Evolutionary conservation across 2,329 filamentous ascomycete genomes (phyloP).

Genomic region (Penicillium digitatum): DNA sequence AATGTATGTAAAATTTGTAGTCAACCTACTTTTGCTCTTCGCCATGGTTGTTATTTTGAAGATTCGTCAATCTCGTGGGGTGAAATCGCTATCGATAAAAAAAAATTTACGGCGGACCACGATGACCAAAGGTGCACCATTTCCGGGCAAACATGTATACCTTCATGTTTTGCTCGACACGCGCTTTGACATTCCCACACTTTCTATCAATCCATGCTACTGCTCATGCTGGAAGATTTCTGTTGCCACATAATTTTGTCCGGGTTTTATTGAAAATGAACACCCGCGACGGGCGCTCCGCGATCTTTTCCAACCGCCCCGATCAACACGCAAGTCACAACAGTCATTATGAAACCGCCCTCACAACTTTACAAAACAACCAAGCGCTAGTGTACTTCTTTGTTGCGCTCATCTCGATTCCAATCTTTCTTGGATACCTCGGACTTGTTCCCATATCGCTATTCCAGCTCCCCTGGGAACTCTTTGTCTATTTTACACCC

Average conservation of each 20-base stretch:
- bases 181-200: neutral
- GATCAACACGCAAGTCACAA: slow-evolving; percentile 22
- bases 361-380: slow-evolving; percentile 27
- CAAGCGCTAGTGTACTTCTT: slow-evolving; percentile 30
- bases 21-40: slow-evolving; percentile 35
- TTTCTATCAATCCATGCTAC: neutral
- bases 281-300: slow-evolving; percentile 30
- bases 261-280: slow-evolving; percentile 34
- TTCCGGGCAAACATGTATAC: slow-evolving; percentile 8
- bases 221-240: slow-evolving; percentile 15
- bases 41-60: slow-evolving; percentile 34
- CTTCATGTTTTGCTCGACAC: neutral
- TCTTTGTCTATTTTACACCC: slow-evolving; percentile 39
- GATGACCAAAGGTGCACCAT: slow-evolving; percentile 28
- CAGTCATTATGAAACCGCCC: slow-evolving; percentile 34
- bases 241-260: slow-evolving; percentile 23
- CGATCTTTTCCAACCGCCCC: slow-evolving; percentile 29
- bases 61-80: slow-evolving; percentile 27
- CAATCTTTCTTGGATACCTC: slow-evolving; percentile 31
- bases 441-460: slow-evolving; percentile 29
- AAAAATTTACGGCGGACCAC: slow-evolving; percentile 27
- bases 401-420: slow-evolving; percentile 27
- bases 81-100: slow-evolving; percentile 38
- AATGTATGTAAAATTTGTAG: neutral
- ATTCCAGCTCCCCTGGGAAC: slow-evolving; percentile 36